Base-by-base conservation (phyloP, 2,329 filamentous ascomycete genomes). In the Pestalotiopsis sp. region DNA sequence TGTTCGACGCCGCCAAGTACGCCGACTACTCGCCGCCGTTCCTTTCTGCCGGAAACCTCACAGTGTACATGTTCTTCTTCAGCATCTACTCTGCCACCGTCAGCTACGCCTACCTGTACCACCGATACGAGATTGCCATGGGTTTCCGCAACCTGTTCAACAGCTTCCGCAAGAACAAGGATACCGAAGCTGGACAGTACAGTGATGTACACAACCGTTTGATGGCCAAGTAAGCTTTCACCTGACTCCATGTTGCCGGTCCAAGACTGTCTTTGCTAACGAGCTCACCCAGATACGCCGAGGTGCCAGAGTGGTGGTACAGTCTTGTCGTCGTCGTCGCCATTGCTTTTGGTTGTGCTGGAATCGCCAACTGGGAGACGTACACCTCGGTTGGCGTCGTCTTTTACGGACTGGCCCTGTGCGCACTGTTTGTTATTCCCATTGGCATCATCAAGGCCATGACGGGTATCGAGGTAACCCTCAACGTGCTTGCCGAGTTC, bases 251-350 rank as follows among this genome's bases (percentile, higher is more conserved):
- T 39, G 27, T 62, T 20, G 14, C n/a, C 14, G 17, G 9, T 41
- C 23, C 5, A 39, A 62, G 9, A 14, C 23, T 41, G 23, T 62
- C 23, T 52, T 52, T 52, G 45, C 45, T 52, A 52, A 52, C 6
- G 45, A n/a, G 27, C 27, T 31, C 31, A 38, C 4, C 11, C 13
- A 62, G 59, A 14, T 86, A 86, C 71, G 74, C 78, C 6, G 80
- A 87, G 69, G 84, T 85, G 0, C 85, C 86, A 0, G 85, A 87
- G 67, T 88, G 85, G 86, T 88, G 86, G 86, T 88, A 86, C 69
- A 71, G 82, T 36, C 65, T 80, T 55, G 71, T 68, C 25, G n/a
- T 69, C 36, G 20, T 87, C 1, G 75, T 81, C 1, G 83, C 85
- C 39, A 79, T 87, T 64, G 81, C 78, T 3, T 78, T 84, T 12